phyloP scores from a whole-genome alignment of 148 eudicot genomes.

The Nepenthes mirabilis region DNA sequence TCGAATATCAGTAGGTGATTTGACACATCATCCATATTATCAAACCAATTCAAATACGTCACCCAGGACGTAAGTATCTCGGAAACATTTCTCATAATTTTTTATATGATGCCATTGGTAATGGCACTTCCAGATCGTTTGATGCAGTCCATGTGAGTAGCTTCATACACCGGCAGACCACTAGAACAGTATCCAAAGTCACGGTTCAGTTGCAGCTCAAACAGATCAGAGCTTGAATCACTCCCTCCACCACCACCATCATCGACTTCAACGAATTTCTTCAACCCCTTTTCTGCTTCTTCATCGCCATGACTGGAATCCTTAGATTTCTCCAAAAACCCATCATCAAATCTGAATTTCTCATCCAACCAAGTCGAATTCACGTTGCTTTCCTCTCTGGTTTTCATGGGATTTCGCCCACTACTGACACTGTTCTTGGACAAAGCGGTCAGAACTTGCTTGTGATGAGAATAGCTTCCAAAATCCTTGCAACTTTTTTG shows the following conservation, averaged over 20 bases:
- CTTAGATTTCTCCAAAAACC: conserved; percentile 6
- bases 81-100: too few species aligned
- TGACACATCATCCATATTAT: too few species aligned
- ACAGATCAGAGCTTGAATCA: conserved; percentile 40
- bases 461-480: conserved; percentile 30
- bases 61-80: too few species aligned
- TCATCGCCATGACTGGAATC: conserved; percentile 3
- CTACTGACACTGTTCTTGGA: conserved; percentile 18
- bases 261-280: conserved; percentile 18
- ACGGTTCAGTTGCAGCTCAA: conserved; percentile 23
- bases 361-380: conserved; percentile 11
- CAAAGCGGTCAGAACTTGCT: not conserved
- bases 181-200: conserved; percentile 26
- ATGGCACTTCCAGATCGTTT: conserved; percentile 25
- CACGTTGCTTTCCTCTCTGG: not conserved
- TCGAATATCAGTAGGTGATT: too few species aligned
- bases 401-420: conserved; percentile 13
- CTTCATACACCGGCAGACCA: conserved; percentile 31
- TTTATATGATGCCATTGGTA: conserved; percentile 16
- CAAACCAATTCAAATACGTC: too few species aligned
- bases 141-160: conserved; percentile 33
- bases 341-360: conserved; percentile 12
- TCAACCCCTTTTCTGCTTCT: conserved; percentile 7
- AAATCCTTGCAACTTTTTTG: conserved; percentile 13
- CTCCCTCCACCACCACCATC: conserved; percentile 20